Evolutionary conservation across 2,329 filamentous ascomycete genomes (phyloP), one percentile per base, ranked within the genome.

Genomic region (Ceratocystiopsis minuta): DNA sequence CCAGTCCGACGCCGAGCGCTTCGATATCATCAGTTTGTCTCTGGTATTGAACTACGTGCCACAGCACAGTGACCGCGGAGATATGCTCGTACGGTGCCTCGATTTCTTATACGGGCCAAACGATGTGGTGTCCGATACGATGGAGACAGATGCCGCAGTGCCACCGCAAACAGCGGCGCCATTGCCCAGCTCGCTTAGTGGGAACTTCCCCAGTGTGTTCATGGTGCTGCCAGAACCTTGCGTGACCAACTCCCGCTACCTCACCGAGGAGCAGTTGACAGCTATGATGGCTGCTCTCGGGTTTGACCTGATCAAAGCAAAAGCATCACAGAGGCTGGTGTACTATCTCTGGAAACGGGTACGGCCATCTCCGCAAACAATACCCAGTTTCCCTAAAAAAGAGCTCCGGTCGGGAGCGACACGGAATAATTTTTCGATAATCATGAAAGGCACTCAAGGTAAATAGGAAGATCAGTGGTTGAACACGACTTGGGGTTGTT

Each of bases 21-120:
- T 96, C 55, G 84, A 98, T 55, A 73, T 96, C 40, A 79, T 98
- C 53, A 94, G 86, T 39, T 66, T 98, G 18, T 94, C 86, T 10
- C 64, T 98, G 41, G 90, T 98, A 6, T 67, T 98, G 48, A 98
- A 98, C 58, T 98, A 86, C 54, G 87, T 96, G 3, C 83, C 88
- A 0, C 78, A 87, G 50, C 70, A 85, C 3, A 61, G 62, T 31
- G 71, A 68, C 5, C 72, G 87, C 51, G 90, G 90, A 2, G 72
- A 82, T 44, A 98, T 98, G 90, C 70, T 98, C 41, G 66, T 71
- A 41, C 73, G 82, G 35, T 86, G 80, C 32, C 66, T 79, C 14
- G 60, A 71, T 16, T 94, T 94, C 54, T 62, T 93, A 37, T 70
- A 60, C 37, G 49, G 52, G 38, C 55, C 58, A 1, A 38, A 38